Percentiles rank a stretch among this genome's conserved stretches.
These are phyloP conservation scores for Fusarium penzigii DNA, from an alignment of 2,329 filamentous ascomycete genomes.

Conservation along the genomic window DNA sequence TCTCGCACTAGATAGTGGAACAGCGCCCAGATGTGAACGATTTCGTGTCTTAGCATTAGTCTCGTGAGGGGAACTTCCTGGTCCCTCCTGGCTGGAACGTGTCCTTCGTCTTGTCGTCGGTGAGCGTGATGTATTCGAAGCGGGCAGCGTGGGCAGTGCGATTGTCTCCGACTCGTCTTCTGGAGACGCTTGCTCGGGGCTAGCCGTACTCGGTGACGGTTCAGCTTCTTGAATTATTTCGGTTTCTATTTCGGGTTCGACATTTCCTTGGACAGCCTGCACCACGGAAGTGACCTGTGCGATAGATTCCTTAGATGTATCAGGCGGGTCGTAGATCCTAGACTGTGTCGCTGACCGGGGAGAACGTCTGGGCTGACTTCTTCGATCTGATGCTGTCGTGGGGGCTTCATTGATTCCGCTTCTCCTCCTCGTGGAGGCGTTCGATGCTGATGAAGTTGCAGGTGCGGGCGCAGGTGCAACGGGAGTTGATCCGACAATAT, in stretches of 20 bases:
- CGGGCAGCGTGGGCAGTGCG: constrained; percentile 25
- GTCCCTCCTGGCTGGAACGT: constrained; percentile 20
- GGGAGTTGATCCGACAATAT: constrained; percentile 26
- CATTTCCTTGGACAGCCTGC: constrained; percentile 6
- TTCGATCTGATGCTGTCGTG: constrained; percentile 9
- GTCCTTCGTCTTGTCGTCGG: constrained; percentile 15
- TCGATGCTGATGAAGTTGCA: constrained; percentile 31
- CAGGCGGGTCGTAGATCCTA: constrained; percentile 32
- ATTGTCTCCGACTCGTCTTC: constrained; percentile 15
- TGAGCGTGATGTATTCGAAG: constrained; percentile 4
- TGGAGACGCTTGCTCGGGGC: constrained; percentile 3
- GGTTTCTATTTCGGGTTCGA: neutral
- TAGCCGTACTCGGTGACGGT: constrained; percentile 12
- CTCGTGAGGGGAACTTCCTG: constrained; percentile 51
- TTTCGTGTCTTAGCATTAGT: constrained; percentile 33
- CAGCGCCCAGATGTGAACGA: constrained; percentile 30
- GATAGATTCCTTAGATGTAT: constrained; percentile 32
- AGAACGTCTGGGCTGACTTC: constrained; percentile 18
- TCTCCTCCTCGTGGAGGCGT: constrained; percentile 50
- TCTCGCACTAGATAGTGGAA: constrained; percentile 42
- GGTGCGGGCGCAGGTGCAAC: constrained; percentile 23
- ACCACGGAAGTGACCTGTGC: constrained; percentile 11
- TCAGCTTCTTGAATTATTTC: neutral
- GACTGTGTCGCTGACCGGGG: constrained; percentile 13
- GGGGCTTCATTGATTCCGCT: constrained; percentile 33